Evolutionary conservation across 805 yeast genomes (phyloP), one percentile per base, ranked within the genome.

Genomic region (Wickerhamiella brachini): DNA sequence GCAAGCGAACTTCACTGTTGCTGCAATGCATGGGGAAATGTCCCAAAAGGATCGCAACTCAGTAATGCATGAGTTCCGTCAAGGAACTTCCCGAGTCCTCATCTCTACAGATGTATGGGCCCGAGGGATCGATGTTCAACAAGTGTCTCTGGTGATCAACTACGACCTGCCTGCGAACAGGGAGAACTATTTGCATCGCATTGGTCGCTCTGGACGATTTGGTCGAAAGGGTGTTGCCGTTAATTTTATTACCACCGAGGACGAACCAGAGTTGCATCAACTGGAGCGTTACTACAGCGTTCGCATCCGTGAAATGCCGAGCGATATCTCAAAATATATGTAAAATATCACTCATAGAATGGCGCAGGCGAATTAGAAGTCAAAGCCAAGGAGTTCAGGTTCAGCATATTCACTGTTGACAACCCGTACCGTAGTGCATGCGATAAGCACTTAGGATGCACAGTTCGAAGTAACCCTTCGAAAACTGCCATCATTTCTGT

Each of bases 51-150:
- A 90, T 67, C 79, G 98, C 71, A 97, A 93, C 70, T 73, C 79
- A 62, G 85, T 93, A 61, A 93, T 93, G 98, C 80, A 80, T 67
- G 97, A 89, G 69, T 93, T 93, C 79, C 78, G 98, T 69, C 75
- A 83, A 53, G 98, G 98, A 54, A 79, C 84, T 59, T 85, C 96
- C 50, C 79, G 98, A 67, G 90, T 93, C 48, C 74, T 93, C 67
- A 93, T 93, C 65, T 83, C 97, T 59, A 93, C 98, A 43, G 98
- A 93, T 71, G 84, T 93, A 63, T 85, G 90, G 83, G 98, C 98
- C 48, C 79, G 98, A 71, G 98, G 98, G 66, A 93, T 90, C 59
- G 98, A 90, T 71, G 97, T 90, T 54, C 98, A 90, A 74, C 97
- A 90, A 67, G 96, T 90, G 47, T 89, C 97, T 12, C 72, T 90